Evolutionary conservation across 441 rosid genomes (phyloP).

Genomic region (Lepidium campestre): DNA sequence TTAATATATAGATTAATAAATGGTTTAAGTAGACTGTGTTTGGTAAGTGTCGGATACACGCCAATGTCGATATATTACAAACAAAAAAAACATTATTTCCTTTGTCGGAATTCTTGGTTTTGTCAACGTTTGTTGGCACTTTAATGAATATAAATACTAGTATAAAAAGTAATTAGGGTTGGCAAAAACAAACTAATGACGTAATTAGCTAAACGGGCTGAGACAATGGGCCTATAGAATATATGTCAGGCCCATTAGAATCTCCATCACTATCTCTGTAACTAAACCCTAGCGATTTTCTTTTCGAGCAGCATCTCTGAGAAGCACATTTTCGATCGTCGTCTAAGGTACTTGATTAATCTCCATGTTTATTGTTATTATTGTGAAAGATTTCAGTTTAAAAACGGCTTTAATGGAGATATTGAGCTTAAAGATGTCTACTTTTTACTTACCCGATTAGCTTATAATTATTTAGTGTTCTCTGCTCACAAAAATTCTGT

Average conservation of each 20-base stretch:
- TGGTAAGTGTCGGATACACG: constrained; percentile 29
- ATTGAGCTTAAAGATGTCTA: constrained; percentile 55
- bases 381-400: background rate
- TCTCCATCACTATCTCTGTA: background rate
- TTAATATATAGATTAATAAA: background rate
- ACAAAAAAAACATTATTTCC: background rate
- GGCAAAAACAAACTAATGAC: background rate
- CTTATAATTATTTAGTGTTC: no score
- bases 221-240: background rate
- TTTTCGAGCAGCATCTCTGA: background rate
- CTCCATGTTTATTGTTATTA: background rate
- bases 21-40: constrained; percentile 18
- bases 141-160: background rate
- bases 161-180: background rate
- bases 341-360: background rate
- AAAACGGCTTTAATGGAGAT: constrained; percentile 49
- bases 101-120: background rate
- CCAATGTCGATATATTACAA: background rate
- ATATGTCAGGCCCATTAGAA: background rate
- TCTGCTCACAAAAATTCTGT: no score
- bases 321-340: background rate
- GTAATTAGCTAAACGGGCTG: background rate
- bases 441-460: constrained; percentile 53
- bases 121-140: background rate
- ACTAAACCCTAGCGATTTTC: background rate